Percentiles rank a stretch among this genome's conserved stretches.
Conservation (phyloP, 495 filamentous ascomycete genomes). For the Halenospora varia region DNA sequence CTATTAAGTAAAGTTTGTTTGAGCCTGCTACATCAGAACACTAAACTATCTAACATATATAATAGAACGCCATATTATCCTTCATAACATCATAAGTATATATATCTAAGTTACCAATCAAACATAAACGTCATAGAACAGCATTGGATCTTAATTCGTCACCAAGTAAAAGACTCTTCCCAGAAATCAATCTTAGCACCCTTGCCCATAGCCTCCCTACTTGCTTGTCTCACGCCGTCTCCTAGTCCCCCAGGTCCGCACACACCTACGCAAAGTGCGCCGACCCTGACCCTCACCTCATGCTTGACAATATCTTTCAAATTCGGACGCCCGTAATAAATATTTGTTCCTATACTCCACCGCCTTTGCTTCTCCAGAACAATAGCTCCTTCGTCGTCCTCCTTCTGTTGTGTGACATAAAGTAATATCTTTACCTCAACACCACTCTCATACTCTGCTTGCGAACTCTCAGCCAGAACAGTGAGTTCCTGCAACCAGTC, state of each 20-base stretch:
- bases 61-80: too few relatives aligned
- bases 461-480: conserved; percentile 24
- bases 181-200: conserved; percentile 70
- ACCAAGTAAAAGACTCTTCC: conserved; percentile 89
- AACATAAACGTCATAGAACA: too few relatives aligned
- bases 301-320: conserved; percentile 67
- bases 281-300: conserved; percentile 70
- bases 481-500: conserved; percentile 72
- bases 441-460: neutral
- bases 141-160: too few relatives aligned
- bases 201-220: conserved; percentile 51
- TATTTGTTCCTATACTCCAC: conserved; percentile 75
- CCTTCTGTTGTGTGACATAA: conserved; percentile 77
- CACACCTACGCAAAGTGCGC: conserved; percentile 80
- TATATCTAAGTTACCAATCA: too few relatives aligned
- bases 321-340: conserved; percentile 71
- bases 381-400: conserved; percentile 46
- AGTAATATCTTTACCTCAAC: conserved; percentile 57
- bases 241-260: conserved; percentile 81
- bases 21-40: too few relatives aligned
- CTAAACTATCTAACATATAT: too few relatives aligned
- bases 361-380: conserved; percentile 47
- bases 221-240: conserved; percentile 72
- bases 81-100: too few relatives aligned
- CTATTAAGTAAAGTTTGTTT: too few relatives aligned